These are phyloP conservation scores for Trichosanthes cucumerina DNA, from an alignment of 306 rosid genomes.

Conservation along the genomic window DNA sequence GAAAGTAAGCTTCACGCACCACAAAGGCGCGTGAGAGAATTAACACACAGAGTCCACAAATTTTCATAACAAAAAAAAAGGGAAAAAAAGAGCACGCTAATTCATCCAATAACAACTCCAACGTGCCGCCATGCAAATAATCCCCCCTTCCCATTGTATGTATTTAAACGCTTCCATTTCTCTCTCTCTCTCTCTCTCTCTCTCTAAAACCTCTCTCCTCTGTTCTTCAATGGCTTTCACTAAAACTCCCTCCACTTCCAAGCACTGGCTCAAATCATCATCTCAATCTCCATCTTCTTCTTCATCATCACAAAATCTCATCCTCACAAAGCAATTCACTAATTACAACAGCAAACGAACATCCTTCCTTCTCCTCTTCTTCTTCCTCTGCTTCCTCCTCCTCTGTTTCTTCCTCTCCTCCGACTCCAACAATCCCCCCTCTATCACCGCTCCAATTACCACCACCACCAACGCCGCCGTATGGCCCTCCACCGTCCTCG, in stretches of 20 bases:
- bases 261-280: neutral
- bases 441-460: neutral
- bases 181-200: neutral
- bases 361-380: neutral
- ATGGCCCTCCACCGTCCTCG: neutral
- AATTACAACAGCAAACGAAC: neutral
- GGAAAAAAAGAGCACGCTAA: neutral
- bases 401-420: neutral
- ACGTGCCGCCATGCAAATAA: conserved; percentile 20
- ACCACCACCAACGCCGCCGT: neutral
- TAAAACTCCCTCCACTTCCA: neutral
- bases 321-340: neutral
- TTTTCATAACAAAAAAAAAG: neutral
- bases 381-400: neutral
- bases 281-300: neutral
- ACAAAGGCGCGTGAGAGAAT: neutral
- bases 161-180: neutral
- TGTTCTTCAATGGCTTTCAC: conserved; percentile 5
- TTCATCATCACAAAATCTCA: neutral
- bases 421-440: neutral
- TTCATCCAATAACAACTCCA: neutral
- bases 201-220: neutral
- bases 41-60: neutral
- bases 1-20: neutral
- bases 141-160: neutral